Conservation (phyloP, 2,329 filamentous ascomycete genomes). For the Tolypocladium tundrense region DNA sequence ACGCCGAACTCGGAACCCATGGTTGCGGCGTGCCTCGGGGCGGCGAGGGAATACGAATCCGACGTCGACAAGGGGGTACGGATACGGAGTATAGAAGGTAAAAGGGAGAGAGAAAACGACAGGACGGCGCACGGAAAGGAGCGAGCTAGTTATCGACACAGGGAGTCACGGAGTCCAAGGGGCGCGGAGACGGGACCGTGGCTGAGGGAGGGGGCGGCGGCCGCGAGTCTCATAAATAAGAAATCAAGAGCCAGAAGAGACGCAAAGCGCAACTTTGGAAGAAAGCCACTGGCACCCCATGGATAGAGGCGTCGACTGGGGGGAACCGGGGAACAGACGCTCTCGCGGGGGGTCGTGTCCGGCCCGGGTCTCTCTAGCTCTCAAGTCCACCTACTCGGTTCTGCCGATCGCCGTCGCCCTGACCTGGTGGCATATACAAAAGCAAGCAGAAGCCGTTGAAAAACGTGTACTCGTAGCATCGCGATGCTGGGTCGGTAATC, state of each 20-base stretch:
- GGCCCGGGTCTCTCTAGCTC: background rate
- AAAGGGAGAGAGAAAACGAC: background rate
- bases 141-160: background rate
- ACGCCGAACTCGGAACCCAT: slow-evolving; percentile 23
- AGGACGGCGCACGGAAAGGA: background rate
- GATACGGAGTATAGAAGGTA: background rate
- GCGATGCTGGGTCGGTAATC: background rate
- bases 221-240: background rate
- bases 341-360: background rate
- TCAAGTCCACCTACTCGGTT: background rate
- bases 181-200: background rate
- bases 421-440: background rate
- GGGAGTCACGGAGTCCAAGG: background rate
- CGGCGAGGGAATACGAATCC: background rate
- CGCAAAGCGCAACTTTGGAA: background rate
- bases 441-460: background rate
- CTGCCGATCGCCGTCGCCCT: background rate
- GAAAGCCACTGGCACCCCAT: background rate
- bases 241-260: background rate
- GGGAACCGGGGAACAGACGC: background rate
- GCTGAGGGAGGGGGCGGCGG: background rate
- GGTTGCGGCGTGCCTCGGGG: background rate
- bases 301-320: background rate
- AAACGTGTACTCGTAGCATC: background rate
- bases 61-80: background rate